These are phyloP conservation scores for Chytriomyces sp. DNA, from an alignment of 192 early-diverging fungal species.

Conservation along the genomic window DNA sequence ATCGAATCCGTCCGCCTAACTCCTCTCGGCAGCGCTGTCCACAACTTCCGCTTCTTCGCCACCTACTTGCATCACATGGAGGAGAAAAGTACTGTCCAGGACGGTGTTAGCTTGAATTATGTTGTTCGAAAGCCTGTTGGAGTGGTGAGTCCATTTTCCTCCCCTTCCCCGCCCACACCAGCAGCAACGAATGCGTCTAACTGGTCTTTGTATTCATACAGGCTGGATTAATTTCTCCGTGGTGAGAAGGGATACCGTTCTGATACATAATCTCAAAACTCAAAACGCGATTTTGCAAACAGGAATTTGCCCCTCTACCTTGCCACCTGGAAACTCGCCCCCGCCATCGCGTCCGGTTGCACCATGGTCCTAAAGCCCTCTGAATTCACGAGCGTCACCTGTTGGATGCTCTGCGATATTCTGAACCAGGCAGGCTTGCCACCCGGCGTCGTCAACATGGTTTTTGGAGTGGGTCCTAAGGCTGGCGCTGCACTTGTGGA, in stretches of 20 bases:
- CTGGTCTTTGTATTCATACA: background rate
- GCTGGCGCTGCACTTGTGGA: slow-evolving; percentile 73
- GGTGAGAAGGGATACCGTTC: background rate
- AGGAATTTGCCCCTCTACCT: slow-evolving; percentile 63
- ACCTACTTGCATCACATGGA: slow-evolving; percentile 61
- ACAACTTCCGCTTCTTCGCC: slow-evolving; percentile 78
- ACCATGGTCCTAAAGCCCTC: slow-evolving; percentile 76
- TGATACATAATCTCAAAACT: background rate
- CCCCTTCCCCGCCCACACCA: background rate
- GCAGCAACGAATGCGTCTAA: slow-evolving; percentile 2
- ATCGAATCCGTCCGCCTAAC: background rate
- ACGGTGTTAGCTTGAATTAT: slow-evolving; percentile 57
- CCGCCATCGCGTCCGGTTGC: slow-evolving; percentile 76
- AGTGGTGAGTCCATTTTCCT: slow-evolving; percentile 39
- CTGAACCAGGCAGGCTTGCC: slow-evolving; percentile 74
- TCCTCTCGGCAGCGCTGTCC: slow-evolving; percentile 51
- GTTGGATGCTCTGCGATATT: slow-evolving; percentile 61
- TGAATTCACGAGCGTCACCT: slow-evolving; percentile 53
- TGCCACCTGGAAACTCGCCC: slow-evolving; percentile 81
- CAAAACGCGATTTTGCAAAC: background rate
- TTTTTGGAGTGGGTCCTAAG: slow-evolving; percentile 70
- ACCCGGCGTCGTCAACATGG: slow-evolving; percentile 75
- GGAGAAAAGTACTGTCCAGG: slow-evolving; percentile 50
- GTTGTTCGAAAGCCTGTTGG: slow-evolving; percentile 68
- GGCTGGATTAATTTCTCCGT: slow-evolving; percentile 75